These are phyloP conservation scores for Pontederia paniculata DNA, from an alignment of 176 grass and related monocot genomes.

Conservation along the genomic window DNA sequence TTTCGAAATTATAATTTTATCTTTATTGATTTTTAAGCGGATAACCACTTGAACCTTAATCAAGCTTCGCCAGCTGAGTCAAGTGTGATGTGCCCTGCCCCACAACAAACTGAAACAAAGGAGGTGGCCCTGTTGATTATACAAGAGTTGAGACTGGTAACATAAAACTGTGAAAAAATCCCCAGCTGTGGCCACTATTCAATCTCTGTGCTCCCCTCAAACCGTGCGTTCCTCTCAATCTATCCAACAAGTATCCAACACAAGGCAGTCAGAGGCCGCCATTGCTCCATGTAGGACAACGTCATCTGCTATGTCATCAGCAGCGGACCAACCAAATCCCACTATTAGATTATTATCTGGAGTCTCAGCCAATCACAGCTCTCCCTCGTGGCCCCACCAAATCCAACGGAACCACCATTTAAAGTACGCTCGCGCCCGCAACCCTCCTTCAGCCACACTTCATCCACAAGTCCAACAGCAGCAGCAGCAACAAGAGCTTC, in stretches of 20 bases:
- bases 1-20: no score
- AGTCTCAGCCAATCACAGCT: constrained; percentile 40
- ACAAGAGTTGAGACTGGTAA: no score
- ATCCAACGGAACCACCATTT: constrained; percentile 67
- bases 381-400: constrained; percentile 42
- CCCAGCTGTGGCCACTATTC: no score
- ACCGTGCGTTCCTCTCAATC: background rate
- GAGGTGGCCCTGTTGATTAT: no score
- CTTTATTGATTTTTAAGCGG: no score
- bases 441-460: constrained; percentile 20
- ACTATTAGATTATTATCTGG: constrained; percentile 42
- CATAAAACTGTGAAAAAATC: no score
- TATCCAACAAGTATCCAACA: constrained; percentile 22
- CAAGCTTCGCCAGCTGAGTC: no score
- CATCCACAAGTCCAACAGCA: constrained; percentile 1
- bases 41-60: no score
- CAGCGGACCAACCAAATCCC: constrained; percentile 38
- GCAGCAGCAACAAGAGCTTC: background rate
- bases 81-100: no score
- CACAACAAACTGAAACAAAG: no score
- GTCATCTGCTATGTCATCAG: constrained; percentile 61
- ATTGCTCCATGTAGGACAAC: constrained; percentile 25
- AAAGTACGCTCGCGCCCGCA: constrained; percentile 16
- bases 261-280: constrained; percentile 19
- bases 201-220: background rate